Percentiles rank a stretch among this genome's conserved stretches.
Evolutionary conservation across 2,329 filamentous ascomycete genomes (phyloP).

Genomic region (Botryotinia calthae): DNA sequence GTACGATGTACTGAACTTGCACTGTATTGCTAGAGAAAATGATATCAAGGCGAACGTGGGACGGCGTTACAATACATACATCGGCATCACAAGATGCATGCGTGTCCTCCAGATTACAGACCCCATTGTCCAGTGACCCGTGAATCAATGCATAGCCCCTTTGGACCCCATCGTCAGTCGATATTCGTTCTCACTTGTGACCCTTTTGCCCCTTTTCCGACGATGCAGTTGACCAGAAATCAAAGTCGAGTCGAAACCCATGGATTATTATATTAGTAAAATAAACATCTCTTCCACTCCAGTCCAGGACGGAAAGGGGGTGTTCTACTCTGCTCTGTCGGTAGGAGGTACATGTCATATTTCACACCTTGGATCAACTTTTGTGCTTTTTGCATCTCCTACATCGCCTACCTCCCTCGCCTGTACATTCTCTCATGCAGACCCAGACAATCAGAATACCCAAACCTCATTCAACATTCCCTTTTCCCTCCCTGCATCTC

Average conservation of each 20-base stretch:
- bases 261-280: background rate
- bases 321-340: too few relatives aligned
- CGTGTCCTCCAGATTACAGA: background rate
- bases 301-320: too few relatives aligned
- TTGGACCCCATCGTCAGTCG: background rate
- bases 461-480: background rate
- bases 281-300: background rate
- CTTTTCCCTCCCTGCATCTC: background rate
- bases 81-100: background rate
- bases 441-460: background rate
- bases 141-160: background rate
- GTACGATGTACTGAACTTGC: too few relatives aligned
- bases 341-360: too few relatives aligned
- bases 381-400: too few relatives aligned
- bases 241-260: background rate
- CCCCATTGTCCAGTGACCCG: background rate
- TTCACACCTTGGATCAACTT: too few relatives aligned
- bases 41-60: background rate
- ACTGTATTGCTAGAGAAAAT: background rate
- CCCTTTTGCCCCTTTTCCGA: background rate
- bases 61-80: background rate
- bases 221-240: background rate
- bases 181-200: background rate
- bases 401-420: slow-evolving; percentile 40
- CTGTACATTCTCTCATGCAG: slow-evolving; percentile 38